Percentiles rank a stretch among this genome's conserved stretches.
Conservation (phyloP, 192 early-diverging fungal genomes). For the Lunasporangiospora selenospora region DNA sequence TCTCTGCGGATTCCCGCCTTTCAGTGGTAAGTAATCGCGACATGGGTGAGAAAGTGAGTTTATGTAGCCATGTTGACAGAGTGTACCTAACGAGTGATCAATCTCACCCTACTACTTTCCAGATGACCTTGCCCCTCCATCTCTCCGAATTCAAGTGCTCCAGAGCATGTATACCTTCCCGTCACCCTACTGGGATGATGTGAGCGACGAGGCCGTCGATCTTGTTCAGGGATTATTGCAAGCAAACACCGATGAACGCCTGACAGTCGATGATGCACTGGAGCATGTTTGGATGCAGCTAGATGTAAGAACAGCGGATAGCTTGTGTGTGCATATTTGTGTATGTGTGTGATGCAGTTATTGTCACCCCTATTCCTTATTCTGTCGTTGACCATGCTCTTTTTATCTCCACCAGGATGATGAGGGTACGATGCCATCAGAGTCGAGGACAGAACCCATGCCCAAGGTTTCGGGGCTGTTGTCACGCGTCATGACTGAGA, state of each 20-base stretch:
- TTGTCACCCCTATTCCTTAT: no score
- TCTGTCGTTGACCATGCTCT: no score
- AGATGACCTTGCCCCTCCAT: slow-evolving; percentile 61
- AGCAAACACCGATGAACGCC: slow-evolving; percentile 1
- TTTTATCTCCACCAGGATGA: no score
- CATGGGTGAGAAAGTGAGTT: slow-evolving; percentile 15
- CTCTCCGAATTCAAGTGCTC: slow-evolving; percentile 68
- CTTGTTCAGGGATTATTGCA: slow-evolving; percentile 33
- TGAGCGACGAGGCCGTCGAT: slow-evolving; percentile 63
- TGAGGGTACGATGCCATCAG: slow-evolving; percentile 15
- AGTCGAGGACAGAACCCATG: slow-evolving; percentile 8
- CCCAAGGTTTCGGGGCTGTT: slow-evolving; percentile 11
- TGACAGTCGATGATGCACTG: slow-evolving; percentile 25
- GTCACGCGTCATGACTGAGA: slow-evolving; percentile 36
- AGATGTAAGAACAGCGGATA: no score
- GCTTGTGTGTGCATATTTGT: no score
- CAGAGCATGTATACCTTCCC: slow-evolving; percentile 81
- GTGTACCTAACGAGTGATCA: no score
- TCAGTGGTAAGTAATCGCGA: slow-evolving; percentile 60
- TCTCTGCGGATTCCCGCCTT: slow-evolving; percentile 90
- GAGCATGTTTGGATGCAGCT: slow-evolving; percentile 42
- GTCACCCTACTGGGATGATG: slow-evolving; percentile 79
- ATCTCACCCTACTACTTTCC: slow-evolving; percentile 37
- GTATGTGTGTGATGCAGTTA: no score
- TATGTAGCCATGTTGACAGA: no score